Percentiles rank a stretch among this genome's conserved stretches.
Conservation (phyloP, 768 basidiomycete genomes). For the Naganishia onofrii region DNA sequence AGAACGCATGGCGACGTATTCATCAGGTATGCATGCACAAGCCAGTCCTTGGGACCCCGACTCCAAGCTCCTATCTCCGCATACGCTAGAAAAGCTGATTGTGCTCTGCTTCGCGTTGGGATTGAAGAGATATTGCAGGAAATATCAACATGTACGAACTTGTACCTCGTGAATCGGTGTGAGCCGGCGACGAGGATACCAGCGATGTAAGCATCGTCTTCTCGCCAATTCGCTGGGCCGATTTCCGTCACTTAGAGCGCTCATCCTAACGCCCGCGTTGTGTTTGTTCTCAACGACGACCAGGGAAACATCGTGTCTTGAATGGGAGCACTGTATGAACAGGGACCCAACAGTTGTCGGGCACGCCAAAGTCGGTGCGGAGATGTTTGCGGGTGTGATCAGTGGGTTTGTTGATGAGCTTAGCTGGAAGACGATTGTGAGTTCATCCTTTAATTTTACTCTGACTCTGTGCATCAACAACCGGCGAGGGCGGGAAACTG, state of each 20-base stretch:
- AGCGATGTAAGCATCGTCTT: constrained; percentile 66
- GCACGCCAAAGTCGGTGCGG: constrained; percentile 83
- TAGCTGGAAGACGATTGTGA: constrained; percentile 91
- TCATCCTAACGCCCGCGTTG: too few species aligned
- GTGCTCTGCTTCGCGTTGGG: not conserved
- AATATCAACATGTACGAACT: constrained; percentile 77
- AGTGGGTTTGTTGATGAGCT: constrained; percentile 96
- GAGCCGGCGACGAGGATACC: constrained; percentile 68
- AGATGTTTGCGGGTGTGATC: constrained; percentile 91
- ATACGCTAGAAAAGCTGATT: too few species aligned
- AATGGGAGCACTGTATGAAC: constrained; percentile 94
- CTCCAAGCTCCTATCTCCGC: too few species aligned
- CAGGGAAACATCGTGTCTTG: constrained; percentile 69
- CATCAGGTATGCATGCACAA: constrained; percentile 77
- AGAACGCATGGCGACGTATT: constrained; percentile 80
- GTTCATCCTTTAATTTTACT: constrained; percentile 39
- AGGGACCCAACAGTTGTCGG: constrained; percentile 86
- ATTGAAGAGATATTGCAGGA: constrained; percentile 77
- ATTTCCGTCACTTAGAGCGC: too few species aligned
- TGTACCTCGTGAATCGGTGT: constrained; percentile 80
- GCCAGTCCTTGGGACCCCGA: too few species aligned
- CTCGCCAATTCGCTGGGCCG: too few species aligned
- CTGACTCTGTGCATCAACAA: too few species aligned
- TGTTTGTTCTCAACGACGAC: too few species aligned
- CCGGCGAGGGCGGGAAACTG: not conserved